Evolutionary conservation across 345 rosid genomes (phyloP), one percentile per base, ranked within the genome.

Genomic region (Lumnitzera littorea): DNA sequence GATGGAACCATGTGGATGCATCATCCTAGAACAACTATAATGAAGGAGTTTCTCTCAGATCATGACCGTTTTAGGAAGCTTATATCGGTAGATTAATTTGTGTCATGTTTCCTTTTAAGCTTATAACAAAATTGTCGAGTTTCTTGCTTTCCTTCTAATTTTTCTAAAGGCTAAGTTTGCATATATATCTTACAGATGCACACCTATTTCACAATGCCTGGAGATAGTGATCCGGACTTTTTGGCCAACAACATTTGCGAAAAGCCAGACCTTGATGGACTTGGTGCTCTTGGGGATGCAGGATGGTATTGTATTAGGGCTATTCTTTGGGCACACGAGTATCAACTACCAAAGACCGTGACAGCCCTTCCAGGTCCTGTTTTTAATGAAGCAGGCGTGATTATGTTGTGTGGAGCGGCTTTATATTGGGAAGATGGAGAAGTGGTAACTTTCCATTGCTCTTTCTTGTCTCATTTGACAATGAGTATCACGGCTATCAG

Each of bases 1-100:
- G 96, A 91, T 55, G 96, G 95, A 4, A 84, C 96, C 53, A 84
- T 83, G 94, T 87, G 96, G 98, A 65, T 91, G 71, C 96, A 91
- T 36, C 61, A 87, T 64, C 94, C 92, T 15, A 68, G 96, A 60
- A 82, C 88, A 6, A 61, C 63, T 2, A 56, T 68, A 70, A 82
- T 89, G 84, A 67, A 49, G 27, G 76, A 82, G 15, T 84, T 83
- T 58, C 6, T 91, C 9, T 17, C 48, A 16, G 85, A 89, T 67
- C 58, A 67, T 20, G 51, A 74, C 66, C 71, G 65, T 14, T 91
- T 87, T 59, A 95, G 98, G 8, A 72, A 71, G 51, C 82, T 85
- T 53, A 78, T 49, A 73, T 25, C 71, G 66, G 96, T 91, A 67
- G 48, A 66, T 27, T 27, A 27, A 27, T 27, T 27, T 27, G 31